Evolutionary conservation across 208 protist genomes (phyloP), one percentile per base, ranked within the genome.

Genomic region (Trypanosomatidae sp.): DNA sequence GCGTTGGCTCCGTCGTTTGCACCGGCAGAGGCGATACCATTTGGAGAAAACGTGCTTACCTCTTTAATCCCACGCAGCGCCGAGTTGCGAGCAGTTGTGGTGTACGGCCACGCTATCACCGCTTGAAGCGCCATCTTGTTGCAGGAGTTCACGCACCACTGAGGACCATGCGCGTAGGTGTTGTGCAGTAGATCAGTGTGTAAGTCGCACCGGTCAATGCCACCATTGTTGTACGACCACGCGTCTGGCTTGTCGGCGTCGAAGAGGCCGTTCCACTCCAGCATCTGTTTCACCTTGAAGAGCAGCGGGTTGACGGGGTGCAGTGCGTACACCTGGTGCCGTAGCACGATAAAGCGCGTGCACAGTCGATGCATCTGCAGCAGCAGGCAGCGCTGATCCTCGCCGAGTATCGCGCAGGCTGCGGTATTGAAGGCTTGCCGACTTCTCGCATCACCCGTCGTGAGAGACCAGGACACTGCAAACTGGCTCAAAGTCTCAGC

Each of bases 261-360:
- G 43, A 79, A 43, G 47, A 79, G 44, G 33, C 56, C 68, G 8
- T 41, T 19, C 72, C 75, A 75, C 62, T 84, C 75, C 8, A 84
- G 22, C 22, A 84, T 68, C 68, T 81, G 76, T 64, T 77, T 76
- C 53, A 84, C 76, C 56, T 84, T 80, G 62, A 81, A 84, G 69
- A 58, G 70, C 3, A 75, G 39, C 12, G 72, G 55, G 41, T 56
- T 76, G 10, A 71, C 53, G 8, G 75, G 55, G 47, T 66, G 52
- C 52, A 75, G 69, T 13, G 33, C 55, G 69, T 55, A 75, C n/a
- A 80, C 75, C 5, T 46, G 69, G 55, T 75, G 71, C 33, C 71
- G 71, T 41, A 76, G 71, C 66, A 76, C 12, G 15, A 53, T 59
- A 19, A 77, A 76, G 47, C 67, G 70, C 19, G 55, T 22, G 39